A percentile compares a stretch with the other conserved stretches of the same genome.
phyloP scores from a whole-genome alignment of 2,329 filamentous ascomycete species.

The Tolypocladium nubicola region DNA sequence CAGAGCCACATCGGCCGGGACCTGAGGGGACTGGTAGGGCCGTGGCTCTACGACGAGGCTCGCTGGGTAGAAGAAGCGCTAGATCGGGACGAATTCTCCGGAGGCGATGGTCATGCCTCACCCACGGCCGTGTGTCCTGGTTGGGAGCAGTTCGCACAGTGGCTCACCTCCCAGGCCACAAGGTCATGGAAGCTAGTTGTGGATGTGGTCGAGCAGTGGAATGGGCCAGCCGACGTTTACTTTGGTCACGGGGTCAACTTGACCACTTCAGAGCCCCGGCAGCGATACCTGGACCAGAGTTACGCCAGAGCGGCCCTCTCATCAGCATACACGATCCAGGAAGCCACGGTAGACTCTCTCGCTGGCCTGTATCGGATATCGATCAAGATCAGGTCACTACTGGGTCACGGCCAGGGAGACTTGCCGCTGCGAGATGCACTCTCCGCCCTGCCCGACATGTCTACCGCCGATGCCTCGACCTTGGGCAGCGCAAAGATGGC shows the following conservation, averaged over 20 bases:
- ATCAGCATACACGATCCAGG: slow-evolving; percentile 55
- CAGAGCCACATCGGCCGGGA: slow-evolving; percentile 46
- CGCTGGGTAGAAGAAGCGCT: slow-evolving; percentile 33
- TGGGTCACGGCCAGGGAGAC: slow-evolving; percentile 48
- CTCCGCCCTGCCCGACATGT: slow-evolving; percentile 29
- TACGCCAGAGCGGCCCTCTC: slow-evolving; percentile 61
- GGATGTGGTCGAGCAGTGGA: slow-evolving; percentile 58
- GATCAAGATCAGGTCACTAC: slow-evolving; percentile 40
- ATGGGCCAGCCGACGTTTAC: slow-evolving; percentile 61
- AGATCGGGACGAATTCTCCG: slow-evolving; percentile 1
- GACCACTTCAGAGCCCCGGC: slow-evolving; percentile 50
- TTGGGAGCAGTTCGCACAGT: slow-evolving; percentile 60
- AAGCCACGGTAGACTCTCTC: slow-evolving; percentile 46
- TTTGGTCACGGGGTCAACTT: slow-evolving; percentile 47
- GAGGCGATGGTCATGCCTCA: slow-evolving; percentile 13
- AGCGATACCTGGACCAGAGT: slow-evolving; percentile 46
- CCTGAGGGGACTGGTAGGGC: slow-evolving; percentile 56
- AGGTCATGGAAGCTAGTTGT: slow-evolving; percentile 53
- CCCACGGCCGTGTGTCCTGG: slow-evolving; percentile 37
- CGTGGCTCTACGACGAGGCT: slow-evolving; percentile 59
- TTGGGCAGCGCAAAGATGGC: slow-evolving; percentile 15
- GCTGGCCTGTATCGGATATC: slow-evolving; percentile 50
- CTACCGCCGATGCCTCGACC: slow-evolving; percentile 15
- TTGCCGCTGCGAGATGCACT: slow-evolving; percentile 39
- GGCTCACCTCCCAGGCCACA: slow-evolving; percentile 51